Evolutionary conservation across 2,329 filamentous ascomycete species (phyloP), one percentile per base, ranked within the genome.

Genomic region (Colletotrichum sojae): DNA sequence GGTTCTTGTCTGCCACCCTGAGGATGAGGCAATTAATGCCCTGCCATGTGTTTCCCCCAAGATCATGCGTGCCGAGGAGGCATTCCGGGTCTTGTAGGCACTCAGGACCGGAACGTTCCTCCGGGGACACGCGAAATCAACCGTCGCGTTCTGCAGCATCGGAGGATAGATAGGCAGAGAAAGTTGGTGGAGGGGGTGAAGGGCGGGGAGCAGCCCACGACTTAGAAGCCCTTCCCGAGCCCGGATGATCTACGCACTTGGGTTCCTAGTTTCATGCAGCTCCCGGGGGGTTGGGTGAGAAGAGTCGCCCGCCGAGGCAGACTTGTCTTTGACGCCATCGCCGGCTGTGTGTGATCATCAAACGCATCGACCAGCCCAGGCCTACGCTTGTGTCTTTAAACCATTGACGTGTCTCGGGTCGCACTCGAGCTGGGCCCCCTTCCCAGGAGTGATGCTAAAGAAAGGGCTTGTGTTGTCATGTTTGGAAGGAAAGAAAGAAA

Each of bases 231-330:
- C 22, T 69, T 48, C 54, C 66, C 54, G 66, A 27, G 31, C 40
- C 54, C 43, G 66, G 62, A 69, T 69, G 62, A 69, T 69, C 43
- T 60, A 51, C 62, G 54, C 48, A 43, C 55, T 60, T 66, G 62
- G 62, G 54, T 65, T 49, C 55, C 66, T 46, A 65, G 66, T 63
- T 43, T 60, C 49, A 66, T 69, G 66, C 66, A 53, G 27, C 31
- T 49, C 15, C 43, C 15, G 31, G 43, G 51, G 48, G 62, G 53
- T 25, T 58, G n/a, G 20, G 48, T 40, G 39, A 64, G 60, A 36
- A 68, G 18, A 22, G 20, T 51, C 31, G 18, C 53, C 25, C 20
- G 39, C 59, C 53, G 8, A 43, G 40, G 40, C 13, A 13, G 40
- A 16, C 40, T 43, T 15, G 36, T 53, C 48, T 27, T 46, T 59